Base-by-base conservation (phyloP, 352 stramenopile species). In the Phytopythium litorale region DNA sequence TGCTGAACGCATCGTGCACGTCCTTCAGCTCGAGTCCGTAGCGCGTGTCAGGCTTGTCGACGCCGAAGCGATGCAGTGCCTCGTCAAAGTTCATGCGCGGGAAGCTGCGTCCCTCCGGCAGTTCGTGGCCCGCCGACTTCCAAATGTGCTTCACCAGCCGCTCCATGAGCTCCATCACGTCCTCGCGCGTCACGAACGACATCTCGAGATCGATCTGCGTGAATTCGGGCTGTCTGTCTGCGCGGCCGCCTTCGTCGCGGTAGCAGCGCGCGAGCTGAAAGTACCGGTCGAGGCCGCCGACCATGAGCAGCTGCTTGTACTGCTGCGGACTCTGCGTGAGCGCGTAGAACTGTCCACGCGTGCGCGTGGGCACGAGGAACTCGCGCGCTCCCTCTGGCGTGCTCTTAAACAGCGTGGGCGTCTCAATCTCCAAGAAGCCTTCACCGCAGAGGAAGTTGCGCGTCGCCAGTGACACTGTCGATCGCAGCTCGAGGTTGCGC, bases 251-350 rank as follows among this genome's bases (percentile, higher is more conserved):
- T 76, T 97, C 90, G 50, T 97, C 87, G 25, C 88, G 87, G 68
- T 96, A 97, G 71, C 90, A 97, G 9, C 86, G 80, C 42, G 90
- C 88, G 11, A 97, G 67, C 68, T 97, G 90, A 64, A 95, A 97
- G 65, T 97, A 97, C 16, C 76, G 77, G 58, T 96, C 86, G 11
- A 97, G 56, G 3, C 90, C 88, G 32, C 85, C 84, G 12, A 93
- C 87, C 90, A 97, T 97, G 3, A 97, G 69, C 56, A 97, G 58
- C 71, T 97, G 88, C 68, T 97, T 97, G 81, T 97, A 96, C 70
- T 96, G 88, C 69, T 97, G 90, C 18, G 90, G 90, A 64, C 84
- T 96, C 66, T 97, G 90, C 38, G 84, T 91, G 37, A 97, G 73
- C 23, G 90, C 90, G 56, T 96, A 97, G 62, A 94, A 93, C 63